Evolutionary conservation across 306 rosid species (phyloP).

Genomic region (Cicer chorassanicum): DNA sequence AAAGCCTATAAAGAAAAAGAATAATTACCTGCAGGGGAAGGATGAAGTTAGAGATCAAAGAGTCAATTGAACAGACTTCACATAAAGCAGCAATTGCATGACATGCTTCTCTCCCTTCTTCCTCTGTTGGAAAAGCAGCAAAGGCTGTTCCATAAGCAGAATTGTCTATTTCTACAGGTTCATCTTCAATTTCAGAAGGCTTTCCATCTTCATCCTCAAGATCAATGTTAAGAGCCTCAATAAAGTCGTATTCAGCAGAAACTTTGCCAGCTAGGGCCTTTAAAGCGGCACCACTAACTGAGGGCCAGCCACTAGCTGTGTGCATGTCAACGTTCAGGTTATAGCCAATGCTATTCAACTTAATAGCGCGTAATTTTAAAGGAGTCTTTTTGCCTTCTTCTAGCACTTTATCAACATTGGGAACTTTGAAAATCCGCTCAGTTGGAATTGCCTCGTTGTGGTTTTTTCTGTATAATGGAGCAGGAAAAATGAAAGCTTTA

Average conservation of each 20-base stretch:
- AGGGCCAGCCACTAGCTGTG: slow-evolving; percentile 96
- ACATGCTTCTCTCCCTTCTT: slow-evolving; percentile 91
- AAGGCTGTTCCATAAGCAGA: slow-evolving; percentile 82
- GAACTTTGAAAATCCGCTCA: slow-evolving; percentile 71
- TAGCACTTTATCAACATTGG: slow-evolving; percentile 70
- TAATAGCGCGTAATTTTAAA: slow-evolving; percentile 67
- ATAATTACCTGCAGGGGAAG: slow-evolving; percentile 87
- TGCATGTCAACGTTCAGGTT: slow-evolving; percentile 61
- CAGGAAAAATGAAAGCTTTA: slow-evolving; percentile 31
- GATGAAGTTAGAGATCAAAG: slow-evolving; percentile 93
- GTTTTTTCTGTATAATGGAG: slow-evolving; percentile 66
- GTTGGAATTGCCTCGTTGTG: slow-evolving; percentile 58
- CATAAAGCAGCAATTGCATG: slow-evolving; percentile 97
- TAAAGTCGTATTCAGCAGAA: slow-evolving; percentile 80
- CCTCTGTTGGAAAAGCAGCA: slow-evolving; percentile 58
- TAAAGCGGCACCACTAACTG: slow-evolving; percentile 77
- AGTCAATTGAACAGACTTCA: slow-evolving; percentile 87
- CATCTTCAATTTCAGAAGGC: slow-evolving; percentile 49
- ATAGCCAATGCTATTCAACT: slow-evolving; percentile 54
- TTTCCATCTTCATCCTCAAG: slow-evolving; percentile 50
- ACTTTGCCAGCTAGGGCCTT: slow-evolving; percentile 84
- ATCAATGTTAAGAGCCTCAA: slow-evolving; percentile 43
- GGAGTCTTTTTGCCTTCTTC: slow-evolving; percentile 81
- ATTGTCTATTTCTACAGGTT: slow-evolving; percentile 46
- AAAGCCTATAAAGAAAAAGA: neutral